Evolutionary conservation across 352 stramenopile species (phyloP), one percentile per base, ranked within the genome.

Genomic region (Phytophthora pinifolia): DNA sequence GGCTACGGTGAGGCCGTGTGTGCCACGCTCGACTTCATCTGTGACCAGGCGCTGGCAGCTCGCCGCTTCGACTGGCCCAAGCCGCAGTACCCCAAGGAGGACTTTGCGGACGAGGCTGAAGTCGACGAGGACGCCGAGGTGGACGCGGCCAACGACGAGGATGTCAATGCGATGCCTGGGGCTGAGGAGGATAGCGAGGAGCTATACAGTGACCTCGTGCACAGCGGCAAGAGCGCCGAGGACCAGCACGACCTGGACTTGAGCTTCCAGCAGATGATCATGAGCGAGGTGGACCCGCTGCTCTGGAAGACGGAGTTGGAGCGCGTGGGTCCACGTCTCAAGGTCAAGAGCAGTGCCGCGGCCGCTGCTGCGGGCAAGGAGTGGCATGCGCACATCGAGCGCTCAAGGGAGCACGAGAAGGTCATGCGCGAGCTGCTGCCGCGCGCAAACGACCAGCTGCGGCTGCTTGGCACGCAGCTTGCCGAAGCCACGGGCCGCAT

Each of bases 301-400:
- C 65, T 92, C 14, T 91, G 84, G 84, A 90, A 89, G 50, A 92
- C 78, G 12, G 84, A 94, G 67, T 64, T 94, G 7, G 84, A 94
- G 73, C 80, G 84, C 30, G 84, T 94, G 0, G 84, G 79, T 0
- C 80, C 83, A 1, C 79, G 79, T 50, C 72, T 92, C 12, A 91
- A 89, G 52, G 43, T 89, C 15, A 68, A 75, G 14, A 62, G 55
- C 4, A 78, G 83, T 7, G 74, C 80, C 27, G 78, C 75, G 14
- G 77, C 80, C 31, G 74, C 74, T 10, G 45, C 61, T 22, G 39
- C 61, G 9, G 59, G 61, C 1, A 87, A 91, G 55, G 83, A 94
- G 58, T 94, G 81, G 83, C 81, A 91, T 54, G 51, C 74, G 14
- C 83, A 94, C 38, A 86, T 94, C 22, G 81, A 92, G 55, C 79